Conservation (phyloP, 2,329 filamentous ascomycete genomes). For the Trichoderma afroharzianum region DNA sequence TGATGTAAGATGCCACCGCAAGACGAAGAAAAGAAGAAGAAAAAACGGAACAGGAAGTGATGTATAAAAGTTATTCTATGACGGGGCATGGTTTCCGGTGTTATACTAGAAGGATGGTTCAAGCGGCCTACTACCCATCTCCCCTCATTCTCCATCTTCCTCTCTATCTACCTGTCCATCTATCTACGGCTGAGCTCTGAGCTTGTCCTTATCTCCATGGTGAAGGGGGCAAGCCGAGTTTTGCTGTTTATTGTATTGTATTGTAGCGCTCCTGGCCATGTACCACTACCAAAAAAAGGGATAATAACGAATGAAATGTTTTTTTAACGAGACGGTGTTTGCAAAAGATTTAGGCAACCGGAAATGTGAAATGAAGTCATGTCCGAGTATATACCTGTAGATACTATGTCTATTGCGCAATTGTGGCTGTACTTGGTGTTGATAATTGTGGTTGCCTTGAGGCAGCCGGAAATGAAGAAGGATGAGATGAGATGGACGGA, state of each 20-base stretch:
- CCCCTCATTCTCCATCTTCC: slow-evolving; percentile 30
- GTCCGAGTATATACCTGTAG: background rate
- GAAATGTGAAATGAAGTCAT: background rate
- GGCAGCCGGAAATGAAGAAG: background rate
- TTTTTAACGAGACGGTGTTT: background rate
- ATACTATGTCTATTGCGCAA: background rate
- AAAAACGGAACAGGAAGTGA: slow-evolving; percentile 19
- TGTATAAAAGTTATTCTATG: slow-evolving; percentile 26
- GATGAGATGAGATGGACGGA: background rate
- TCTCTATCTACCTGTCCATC: background rate
- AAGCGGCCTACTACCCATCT: slow-evolving; percentile 30
- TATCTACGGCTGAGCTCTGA: background rate
- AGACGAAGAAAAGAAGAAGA: slow-evolving; percentile 19
- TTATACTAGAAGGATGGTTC: slow-evolving; percentile 33
- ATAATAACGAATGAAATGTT: slow-evolving; percentile 16
- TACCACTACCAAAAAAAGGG: slow-evolving; percentile 15
- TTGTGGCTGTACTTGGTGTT: background rate
- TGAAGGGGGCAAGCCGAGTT: slow-evolving; percentile 18
- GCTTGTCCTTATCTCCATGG: background rate
- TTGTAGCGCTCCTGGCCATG: slow-evolving; percentile 28
- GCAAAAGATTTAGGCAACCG: background rate
- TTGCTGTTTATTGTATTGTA: slow-evolving; percentile 27
- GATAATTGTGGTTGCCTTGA: slow-evolving; percentile 8
- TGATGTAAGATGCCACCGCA: slow-evolving; percentile 52
- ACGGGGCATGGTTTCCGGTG: slow-evolving; percentile 46